Conservation (phyloP, 1,139 yeast species). For the Yamadazyma kanchanaburiensis region DNA sequence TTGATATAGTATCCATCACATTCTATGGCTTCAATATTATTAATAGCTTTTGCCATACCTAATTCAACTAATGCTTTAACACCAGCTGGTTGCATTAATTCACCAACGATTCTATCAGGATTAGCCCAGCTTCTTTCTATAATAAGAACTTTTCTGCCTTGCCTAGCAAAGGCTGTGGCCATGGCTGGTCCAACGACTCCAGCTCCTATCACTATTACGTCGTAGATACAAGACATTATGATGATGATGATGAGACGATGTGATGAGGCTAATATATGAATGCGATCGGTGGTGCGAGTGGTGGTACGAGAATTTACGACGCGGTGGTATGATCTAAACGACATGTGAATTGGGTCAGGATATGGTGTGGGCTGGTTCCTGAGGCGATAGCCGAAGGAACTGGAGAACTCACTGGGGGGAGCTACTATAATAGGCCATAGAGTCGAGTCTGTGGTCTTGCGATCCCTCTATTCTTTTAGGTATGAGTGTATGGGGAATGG, state of each 20-base stretch:
- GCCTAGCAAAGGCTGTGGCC: slow-evolving; percentile 87
- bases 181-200: slow-evolving; percentile 95
- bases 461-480: too few relatives aligned
- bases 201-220: slow-evolving; percentile 81
- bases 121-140: slow-evolving; percentile 86
- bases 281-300: not conserved
- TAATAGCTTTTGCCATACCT: slow-evolving; percentile 78
- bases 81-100: slow-evolving; percentile 94
- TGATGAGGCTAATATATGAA: not conserved
- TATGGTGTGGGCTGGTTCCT: not conserved
- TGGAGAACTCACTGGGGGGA: too few relatives aligned
- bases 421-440: too few relatives aligned
- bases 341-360: not conserved
- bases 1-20: slow-evolving; percentile 81
- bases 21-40: slow-evolving; percentile 75
- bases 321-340: too few relatives aligned
- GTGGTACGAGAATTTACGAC: too few relatives aligned
- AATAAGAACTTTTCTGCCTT: slow-evolving; percentile 74
- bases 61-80: slow-evolving; percentile 73
- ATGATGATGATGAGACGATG: not conserved
- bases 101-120: slow-evolving; percentile 97
- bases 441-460: too few relatives aligned
- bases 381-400: too few relatives aligned
- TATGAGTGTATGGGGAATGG: too few relatives aligned
- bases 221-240: slow-evolving; percentile 27